phyloP scores from a whole-genome alignment of 345 rosid species.

The Salix exigua region DNA sequence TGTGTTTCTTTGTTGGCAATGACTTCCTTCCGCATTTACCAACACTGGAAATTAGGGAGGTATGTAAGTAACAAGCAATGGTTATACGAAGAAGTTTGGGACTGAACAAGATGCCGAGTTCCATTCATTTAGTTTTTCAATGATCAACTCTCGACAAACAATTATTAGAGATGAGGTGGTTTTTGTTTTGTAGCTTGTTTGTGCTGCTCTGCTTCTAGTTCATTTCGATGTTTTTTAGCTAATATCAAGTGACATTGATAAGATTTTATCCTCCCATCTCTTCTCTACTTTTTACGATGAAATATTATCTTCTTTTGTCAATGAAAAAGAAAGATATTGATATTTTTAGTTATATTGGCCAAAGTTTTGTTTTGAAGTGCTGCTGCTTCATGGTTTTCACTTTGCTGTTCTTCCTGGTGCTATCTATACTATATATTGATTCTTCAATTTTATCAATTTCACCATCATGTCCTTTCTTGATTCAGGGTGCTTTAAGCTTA shows the following conservation, averaged over 20 bases:
- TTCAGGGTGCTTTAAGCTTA: conserved; percentile 93
- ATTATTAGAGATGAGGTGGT: neutral
- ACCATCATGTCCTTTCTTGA: conserved; percentile 11
- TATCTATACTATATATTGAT: neutral
- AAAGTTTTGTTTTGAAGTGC: neutral
- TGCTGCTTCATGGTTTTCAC: neutral
- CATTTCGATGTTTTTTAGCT: neutral
- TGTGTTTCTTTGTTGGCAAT: conserved; percentile 98
- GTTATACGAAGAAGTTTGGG: conserved; percentile 4
- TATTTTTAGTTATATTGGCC: neutral
- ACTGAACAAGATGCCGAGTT: neutral
- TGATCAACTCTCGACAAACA: neutral
- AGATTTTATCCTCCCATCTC: neutral
- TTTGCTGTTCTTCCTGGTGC: neutral
- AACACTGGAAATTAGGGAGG: conserved; percentile 97
- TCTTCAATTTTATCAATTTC: neutral
- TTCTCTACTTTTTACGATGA: neutral
- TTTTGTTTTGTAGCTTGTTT: neutral
- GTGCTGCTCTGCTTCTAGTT: neutral
- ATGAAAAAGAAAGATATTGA: neutral
- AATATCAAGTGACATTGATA: neutral
- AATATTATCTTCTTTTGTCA: neutral
- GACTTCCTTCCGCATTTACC: conserved; percentile 99
- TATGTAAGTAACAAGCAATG: conserved; percentile 22
- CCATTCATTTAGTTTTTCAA: neutral